phyloP scores from a whole-genome alignment of 257 asterid genomes.

The Nicotiana otophora region DNA sequence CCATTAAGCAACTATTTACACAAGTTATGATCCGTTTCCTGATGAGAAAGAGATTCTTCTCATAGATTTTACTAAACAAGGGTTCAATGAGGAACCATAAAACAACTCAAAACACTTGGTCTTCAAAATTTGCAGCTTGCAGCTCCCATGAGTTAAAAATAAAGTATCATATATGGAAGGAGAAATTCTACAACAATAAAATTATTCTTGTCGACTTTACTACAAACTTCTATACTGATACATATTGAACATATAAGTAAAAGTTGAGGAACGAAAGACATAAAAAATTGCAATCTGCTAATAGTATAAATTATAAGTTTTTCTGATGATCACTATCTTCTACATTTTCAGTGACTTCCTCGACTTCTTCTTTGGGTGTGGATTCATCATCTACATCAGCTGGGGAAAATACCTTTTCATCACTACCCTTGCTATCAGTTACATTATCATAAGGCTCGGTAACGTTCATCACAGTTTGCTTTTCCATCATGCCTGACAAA shows the following conservation, averaged over 20 bases:
- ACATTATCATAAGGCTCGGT: conserved; percentile 41
- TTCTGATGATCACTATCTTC: conserved; percentile 32
- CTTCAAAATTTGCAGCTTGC: background rate
- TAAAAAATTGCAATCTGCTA: conserved; percentile 2
- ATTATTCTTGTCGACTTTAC: conserved; percentile 2
- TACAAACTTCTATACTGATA: conserved; percentile 31
- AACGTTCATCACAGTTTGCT: conserved; percentile 48
- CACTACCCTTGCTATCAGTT: conserved; percentile 34
- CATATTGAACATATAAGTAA: conserved; percentile 8
- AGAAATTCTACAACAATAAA: background rate
- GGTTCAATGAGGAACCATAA: background rate
- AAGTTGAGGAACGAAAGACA: background rate
- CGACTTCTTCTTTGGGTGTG: conserved; percentile 32
- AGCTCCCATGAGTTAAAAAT: background rate
- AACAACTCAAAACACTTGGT: background rate
- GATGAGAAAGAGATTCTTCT: no score
- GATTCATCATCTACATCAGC: conserved; percentile 29
- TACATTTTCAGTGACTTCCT: conserved; percentile 27
- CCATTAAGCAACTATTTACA: no score
- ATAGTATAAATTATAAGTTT: conserved; percentile 17
- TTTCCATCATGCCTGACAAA: conserved; percentile 92
- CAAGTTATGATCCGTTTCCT: no score
- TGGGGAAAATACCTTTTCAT: conserved; percentile 25
- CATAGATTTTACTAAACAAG: background rate
- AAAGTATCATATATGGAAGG: background rate